Evolutionary conservation across 257 asterid genomes (phyloP).

Genomic region (Mitragyna speciosa): DNA sequence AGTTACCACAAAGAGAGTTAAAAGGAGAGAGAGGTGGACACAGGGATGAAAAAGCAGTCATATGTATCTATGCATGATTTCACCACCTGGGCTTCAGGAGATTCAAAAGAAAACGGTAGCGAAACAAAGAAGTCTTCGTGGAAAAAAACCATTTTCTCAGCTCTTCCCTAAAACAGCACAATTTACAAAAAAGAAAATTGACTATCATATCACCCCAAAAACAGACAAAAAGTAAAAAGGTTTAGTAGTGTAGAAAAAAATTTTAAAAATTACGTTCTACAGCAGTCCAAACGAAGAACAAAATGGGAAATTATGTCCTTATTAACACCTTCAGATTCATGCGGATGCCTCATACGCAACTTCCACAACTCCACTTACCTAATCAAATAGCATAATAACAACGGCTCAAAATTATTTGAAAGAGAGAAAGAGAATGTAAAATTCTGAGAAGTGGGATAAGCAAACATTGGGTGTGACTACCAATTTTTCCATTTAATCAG

Average conservation of each 20-base stretch:
- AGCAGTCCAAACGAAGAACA: conserved; percentile 89
- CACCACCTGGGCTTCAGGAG: conserved; percentile 66
- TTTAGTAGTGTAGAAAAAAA: background rate
- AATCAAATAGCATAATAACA: conserved; percentile 20
- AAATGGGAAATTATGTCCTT: conserved; percentile 93
- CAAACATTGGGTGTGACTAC: conserved; percentile 25
- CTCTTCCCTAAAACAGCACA: conserved; percentile 59
- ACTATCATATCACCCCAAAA: conserved; percentile 6
- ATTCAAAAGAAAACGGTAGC: conserved; percentile 66
- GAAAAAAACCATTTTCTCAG: conserved; percentile 92
- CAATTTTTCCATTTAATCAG: conserved; percentile 70
- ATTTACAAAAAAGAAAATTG: conserved; percentile 6
- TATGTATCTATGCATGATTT: background rate
- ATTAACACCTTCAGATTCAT: conserved; percentile 53
- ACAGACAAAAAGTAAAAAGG: background rate
- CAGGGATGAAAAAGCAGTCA: background rate
- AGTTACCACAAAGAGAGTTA: conserved; percentile 20
- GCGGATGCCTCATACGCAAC: conserved; percentile 63
- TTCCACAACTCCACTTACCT: conserved; percentile 67
- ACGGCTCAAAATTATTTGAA: background rate
- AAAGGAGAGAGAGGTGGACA: background rate
- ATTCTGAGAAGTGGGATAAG: background rate
- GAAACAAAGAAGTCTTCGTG: conserved; percentile 78
- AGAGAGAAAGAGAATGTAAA: background rate
- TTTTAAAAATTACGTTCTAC: conserved; percentile 64